A percentile compares a stretch with the other conserved stretches of the same genome.
Conservation (phyloP, 176 grass and related monocot genomes). For the Raddia distichophylla region DNA sequence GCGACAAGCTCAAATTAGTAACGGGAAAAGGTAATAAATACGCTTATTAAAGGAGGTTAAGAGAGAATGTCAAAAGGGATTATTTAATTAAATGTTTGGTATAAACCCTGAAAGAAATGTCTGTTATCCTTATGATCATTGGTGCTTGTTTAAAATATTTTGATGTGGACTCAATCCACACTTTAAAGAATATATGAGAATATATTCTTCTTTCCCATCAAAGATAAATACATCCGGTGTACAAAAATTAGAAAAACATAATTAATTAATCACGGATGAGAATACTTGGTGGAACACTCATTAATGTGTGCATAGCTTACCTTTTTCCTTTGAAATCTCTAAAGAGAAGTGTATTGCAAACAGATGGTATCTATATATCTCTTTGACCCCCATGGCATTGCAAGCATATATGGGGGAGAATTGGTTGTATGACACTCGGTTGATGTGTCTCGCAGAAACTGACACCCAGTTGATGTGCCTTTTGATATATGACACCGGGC, state of each 20-base stretch:
- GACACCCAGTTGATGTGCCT: too few species aligned
- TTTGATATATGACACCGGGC: too few species aligned
- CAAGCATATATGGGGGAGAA: neutral
- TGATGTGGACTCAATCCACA: neutral
- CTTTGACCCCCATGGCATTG: neutral
- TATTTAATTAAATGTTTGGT: slow-evolving; percentile 40
- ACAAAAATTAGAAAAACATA: neutral
- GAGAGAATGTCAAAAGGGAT: slow-evolving; percentile 17
- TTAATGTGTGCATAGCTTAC: neutral
- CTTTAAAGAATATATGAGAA: neutral
- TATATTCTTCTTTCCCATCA: neutral
- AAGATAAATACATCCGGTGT: neutral
- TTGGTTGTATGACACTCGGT: too few species aligned
- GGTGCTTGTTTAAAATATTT: neutral
- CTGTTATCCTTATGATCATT: neutral
- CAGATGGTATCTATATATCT: neutral
- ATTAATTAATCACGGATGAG: neutral
- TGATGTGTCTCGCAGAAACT: too few species aligned
- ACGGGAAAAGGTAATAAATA: slow-evolving; percentile 2
- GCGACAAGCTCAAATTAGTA: slow-evolving; percentile 29
- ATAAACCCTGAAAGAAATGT: slow-evolving; percentile 19
- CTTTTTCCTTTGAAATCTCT: neutral
- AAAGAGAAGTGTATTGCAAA: neutral
- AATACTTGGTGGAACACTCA: neutral
- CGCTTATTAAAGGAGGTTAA: neutral